A percentile compares a stretch with the other conserved stretches of the same genome.
These are phyloP conservation scores for Passalora sequoiae DNA, from an alignment of 2,329 filamentous ascomycete species.

Conservation along the genomic window DNA sequence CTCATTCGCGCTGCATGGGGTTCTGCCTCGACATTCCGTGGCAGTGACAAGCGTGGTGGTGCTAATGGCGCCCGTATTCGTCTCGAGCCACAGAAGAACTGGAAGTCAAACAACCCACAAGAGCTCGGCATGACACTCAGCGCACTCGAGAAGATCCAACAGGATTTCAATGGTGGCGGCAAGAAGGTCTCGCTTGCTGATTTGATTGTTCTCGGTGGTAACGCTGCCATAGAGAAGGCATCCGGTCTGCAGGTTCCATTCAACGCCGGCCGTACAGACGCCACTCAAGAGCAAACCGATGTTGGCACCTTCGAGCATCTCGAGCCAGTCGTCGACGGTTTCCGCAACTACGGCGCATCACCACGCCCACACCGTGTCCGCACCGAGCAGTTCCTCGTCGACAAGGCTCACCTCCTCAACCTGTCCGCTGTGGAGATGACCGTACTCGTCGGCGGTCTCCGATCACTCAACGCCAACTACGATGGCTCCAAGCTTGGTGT, in stretches of 20 bases:
- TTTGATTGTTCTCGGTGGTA: conserved; percentile 69
- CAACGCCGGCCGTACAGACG: conserved; percentile 66
- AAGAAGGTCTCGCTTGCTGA: conserved; percentile 77
- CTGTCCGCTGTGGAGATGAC: conserved; percentile 67
- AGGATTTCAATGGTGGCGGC: conserved; percentile 58
- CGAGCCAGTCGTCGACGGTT: conserved; percentile 66
- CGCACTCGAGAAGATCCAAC: conserved; percentile 60
- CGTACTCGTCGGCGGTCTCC: conserved; percentile 66
- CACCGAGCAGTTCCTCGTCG: conserved; percentile 65
- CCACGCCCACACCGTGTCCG: conserved; percentile 49
- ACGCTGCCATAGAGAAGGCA: conserved; percentile 67
- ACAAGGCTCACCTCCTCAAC: conserved; percentile 65
- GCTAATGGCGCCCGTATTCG: conserved; percentile 76
- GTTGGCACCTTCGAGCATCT: conserved; percentile 58
- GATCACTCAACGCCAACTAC: conserved; percentile 64
- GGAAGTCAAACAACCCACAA: conserved; percentile 68
- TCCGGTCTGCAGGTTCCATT: conserved; percentile 63
- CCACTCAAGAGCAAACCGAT: conserved; percentile 68
- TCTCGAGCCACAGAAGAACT: conserved; percentile 65
- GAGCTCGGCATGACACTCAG: conserved; percentile 59
- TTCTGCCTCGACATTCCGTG: conserved; percentile 66
- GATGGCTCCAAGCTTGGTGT: conserved; percentile 64
- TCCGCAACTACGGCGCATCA: conserved; percentile 71
- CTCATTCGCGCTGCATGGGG: conserved; percentile 65
- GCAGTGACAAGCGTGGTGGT: conserved; percentile 74